A percentile compares a stretch with the other conserved stretches of the same genome.
These are phyloP conservation scores for Neoarthrinium moseri DNA, from an alignment of 2,329 filamentous ascomycete genomes.

Conservation along the genomic window DNA sequence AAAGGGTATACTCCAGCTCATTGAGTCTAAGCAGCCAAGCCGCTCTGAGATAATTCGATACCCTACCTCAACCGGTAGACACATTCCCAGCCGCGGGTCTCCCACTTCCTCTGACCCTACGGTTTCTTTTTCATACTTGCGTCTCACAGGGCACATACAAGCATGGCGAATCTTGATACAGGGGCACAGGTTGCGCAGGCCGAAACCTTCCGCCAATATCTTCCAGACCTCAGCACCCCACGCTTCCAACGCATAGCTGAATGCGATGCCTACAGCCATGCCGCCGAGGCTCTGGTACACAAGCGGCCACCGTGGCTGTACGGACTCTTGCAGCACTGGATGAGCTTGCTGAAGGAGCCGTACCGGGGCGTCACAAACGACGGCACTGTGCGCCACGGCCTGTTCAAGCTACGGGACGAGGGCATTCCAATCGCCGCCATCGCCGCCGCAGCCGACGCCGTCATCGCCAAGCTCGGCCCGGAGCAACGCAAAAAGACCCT, in stretches of 20 bases:
- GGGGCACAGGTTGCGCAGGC: not conserved
- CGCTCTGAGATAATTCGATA: too few species aligned
- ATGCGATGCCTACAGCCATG: conserved; percentile 64
- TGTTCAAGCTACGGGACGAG: conserved; percentile 64
- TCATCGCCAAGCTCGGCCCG: conserved; percentile 46
- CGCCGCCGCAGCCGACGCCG: conserved; percentile 44
- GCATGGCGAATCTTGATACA: not conserved
- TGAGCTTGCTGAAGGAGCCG: conserved; percentile 59
- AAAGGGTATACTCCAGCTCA: too few species aligned
- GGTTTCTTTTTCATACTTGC: not conserved
- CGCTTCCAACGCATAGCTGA: conserved; percentile 63
- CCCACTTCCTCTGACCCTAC: too few species aligned
- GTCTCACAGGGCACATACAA: not conserved
- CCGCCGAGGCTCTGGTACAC: conserved; percentile 55
- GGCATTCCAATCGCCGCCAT: conserved; percentile 58
- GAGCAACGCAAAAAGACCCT: conserved; percentile 46
- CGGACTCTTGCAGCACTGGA: conserved; percentile 59
- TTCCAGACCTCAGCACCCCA: conserved; percentile 60
- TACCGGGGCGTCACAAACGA: conserved; percentile 71
- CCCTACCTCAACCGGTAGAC: not conserved
- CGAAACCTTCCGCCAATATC: conserved; percentile 50
- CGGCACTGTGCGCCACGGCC: conserved; percentile 51
- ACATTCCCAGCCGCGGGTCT: too few species aligned
- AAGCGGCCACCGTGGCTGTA: conserved; percentile 67
- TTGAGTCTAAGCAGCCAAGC: too few species aligned